Percentiles rank a stretch among this genome's conserved stretches.
Evolutionary conservation across 768 basidiomycete species (phyloP).

Genomic region (Saitozyma podzolica): DNA sequence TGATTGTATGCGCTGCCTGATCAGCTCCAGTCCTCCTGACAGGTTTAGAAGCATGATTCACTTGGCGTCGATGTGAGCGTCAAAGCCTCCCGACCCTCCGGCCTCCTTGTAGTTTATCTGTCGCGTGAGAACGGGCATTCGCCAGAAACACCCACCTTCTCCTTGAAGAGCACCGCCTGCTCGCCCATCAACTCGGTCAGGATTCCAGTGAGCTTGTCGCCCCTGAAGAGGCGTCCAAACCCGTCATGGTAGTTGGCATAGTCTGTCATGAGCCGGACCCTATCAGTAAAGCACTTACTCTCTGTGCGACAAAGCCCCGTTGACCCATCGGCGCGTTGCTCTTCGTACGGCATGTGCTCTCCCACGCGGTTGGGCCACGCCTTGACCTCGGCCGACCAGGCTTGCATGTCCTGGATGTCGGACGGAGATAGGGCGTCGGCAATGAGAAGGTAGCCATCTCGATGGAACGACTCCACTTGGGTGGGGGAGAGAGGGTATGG

Average conservation of each 20-base stretch:
- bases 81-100: conserved; percentile 28
- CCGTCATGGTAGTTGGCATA: conserved; percentile 19
- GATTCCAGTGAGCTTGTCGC: conserved; percentile 8
- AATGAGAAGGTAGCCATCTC: conserved; percentile 10
- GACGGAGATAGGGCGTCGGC: conserved; percentile 1
- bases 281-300: background rate
- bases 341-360: conserved; percentile 13
- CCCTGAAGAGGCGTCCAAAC: conserved; percentile 11
- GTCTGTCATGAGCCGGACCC: conserved; percentile 3
- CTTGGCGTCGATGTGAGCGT: conserved; percentile 30
- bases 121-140: background rate
- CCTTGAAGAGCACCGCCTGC: conserved; percentile 16
- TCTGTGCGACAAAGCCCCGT: conserved; percentile 10
- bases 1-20: conserved; percentile 24
- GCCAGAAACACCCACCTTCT: conserved; percentile 1
- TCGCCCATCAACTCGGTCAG: conserved; percentile 12
- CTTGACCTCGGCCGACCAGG: conserved; percentile 12
- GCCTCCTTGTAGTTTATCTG: conserved; percentile 34
- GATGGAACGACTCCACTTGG: conserved; percentile 7
- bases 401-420: conserved; percentile 2
- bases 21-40: conserved; percentile 2
- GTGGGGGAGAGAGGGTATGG: conserved; percentile 7
- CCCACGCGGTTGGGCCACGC: conserved; percentile 11
- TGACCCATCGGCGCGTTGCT: conserved; percentile 9
- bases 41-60: background rate